A percentile compares a stretch with the other conserved stretches of the same genome.
Conservation (phyloP, 169 alveolate species). For the Plasmodium berghei region DNA sequence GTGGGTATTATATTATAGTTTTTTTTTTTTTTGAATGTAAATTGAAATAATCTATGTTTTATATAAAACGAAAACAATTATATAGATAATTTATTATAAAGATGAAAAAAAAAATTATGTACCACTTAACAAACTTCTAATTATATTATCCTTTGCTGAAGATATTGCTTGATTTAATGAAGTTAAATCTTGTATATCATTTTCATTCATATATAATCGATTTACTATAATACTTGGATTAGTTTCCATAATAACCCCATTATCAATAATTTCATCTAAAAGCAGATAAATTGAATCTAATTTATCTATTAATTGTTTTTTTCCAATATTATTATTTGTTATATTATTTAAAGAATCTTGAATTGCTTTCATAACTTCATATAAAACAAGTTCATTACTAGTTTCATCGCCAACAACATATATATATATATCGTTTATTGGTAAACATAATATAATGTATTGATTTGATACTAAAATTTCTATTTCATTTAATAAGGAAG, state of each 20-base stretch:
- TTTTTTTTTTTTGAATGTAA: too few relatives aligned
- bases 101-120: conserved; percentile 3
- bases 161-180: conserved; percentile 68
- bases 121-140: conserved; percentile 59
- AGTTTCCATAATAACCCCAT: conserved; percentile 79
- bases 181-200: conserved; percentile 48
- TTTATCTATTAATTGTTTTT: conserved; percentile 76
- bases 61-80: too few relatives aligned
- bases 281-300: conserved; percentile 81
- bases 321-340: conserved; percentile 79
- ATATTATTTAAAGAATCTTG: conserved; percentile 71
- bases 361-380: conserved; percentile 80
- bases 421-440: conserved; percentile 33
- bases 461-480: conserved; percentile 55
- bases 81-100: not conserved
- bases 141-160: conserved; percentile 64
- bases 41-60: too few relatives aligned
- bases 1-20: too few relatives aligned
- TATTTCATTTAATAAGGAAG: conserved; percentile 71
- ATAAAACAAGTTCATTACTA: conserved; percentile 80
- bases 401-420: conserved; percentile 79
- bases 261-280: conserved; percentile 85
- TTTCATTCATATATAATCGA: conserved; percentile 52
- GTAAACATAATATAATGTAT: conserved; percentile 60
- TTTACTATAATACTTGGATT: conserved; percentile 33